Conservation (phyloP, 306 rosid species). For the Vigna hirtella region DNA sequence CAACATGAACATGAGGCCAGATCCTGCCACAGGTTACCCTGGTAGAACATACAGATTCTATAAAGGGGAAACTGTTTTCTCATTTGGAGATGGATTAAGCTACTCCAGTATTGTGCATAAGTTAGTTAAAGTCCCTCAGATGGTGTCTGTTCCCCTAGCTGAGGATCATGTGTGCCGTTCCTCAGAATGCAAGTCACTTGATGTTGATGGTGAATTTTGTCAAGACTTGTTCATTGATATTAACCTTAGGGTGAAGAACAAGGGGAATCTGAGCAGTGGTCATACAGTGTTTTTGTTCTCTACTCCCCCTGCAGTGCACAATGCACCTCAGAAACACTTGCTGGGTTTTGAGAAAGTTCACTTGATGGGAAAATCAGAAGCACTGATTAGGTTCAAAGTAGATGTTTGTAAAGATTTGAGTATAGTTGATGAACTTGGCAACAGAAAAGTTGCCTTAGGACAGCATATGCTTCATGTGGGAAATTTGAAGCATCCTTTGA, state of each 20-base stretch:
- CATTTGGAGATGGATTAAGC: constrained; percentile 91
- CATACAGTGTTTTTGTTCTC: constrained; percentile 78
- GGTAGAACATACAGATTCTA: constrained; percentile 91
- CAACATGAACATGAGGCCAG: constrained; percentile 94
- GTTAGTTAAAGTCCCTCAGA: constrained; percentile 63
- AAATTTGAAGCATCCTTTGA: constrained; percentile 70
- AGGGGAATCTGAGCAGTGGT: constrained; percentile 60
- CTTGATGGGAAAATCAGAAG: constrained; percentile 53
- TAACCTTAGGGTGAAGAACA: constrained; percentile 73
- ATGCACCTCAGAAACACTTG: constrained; percentile 81
- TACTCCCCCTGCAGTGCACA: constrained; percentile 77
- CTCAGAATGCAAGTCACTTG: constrained; percentile 68
- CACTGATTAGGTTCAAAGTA: constrained; percentile 70
- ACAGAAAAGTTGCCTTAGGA: constrained; percentile 80
- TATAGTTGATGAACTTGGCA: constrained; percentile 86
- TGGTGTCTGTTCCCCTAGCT: constrained; percentile 61
- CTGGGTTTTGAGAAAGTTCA: constrained; percentile 77
- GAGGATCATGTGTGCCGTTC: constrained; percentile 73
- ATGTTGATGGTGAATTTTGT: constrained; percentile 58
- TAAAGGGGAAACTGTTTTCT: constrained; percentile 77
- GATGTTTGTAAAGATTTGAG: constrained; percentile 92
- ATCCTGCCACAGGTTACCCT: constrained; percentile 77
- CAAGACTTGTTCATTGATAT: constrained; percentile 66
- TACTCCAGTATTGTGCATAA: constrained; percentile 66
- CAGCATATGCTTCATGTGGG: constrained; percentile 83